Evolutionary conservation across 106 monocot genomes (phyloP).

Genomic region (Acorus gramineus): DNA sequence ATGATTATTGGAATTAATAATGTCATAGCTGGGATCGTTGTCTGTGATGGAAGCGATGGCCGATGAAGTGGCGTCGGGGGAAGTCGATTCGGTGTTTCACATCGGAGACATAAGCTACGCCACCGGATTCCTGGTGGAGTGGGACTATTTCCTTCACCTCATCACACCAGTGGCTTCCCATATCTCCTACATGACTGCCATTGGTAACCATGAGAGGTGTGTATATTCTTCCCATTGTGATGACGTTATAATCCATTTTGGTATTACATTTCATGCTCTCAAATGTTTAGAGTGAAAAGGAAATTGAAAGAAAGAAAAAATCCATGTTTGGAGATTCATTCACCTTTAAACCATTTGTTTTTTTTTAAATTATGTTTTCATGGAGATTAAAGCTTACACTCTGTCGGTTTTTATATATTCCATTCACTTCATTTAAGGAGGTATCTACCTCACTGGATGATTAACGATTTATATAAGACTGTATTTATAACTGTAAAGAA

Average conservation of each 20-base stretch:
- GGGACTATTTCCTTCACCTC: constrained; percentile 16
- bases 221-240: not conserved
- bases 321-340: no score
- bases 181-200: constrained; percentile 15
- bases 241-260: not conserved
- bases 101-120: constrained; percentile 17
- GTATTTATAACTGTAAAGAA: no score
- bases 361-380: no score
- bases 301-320: no score
- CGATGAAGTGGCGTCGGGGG: constrained; percentile 4
- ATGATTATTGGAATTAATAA: not conserved
- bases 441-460: no score
- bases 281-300: no score
- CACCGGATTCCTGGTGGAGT: constrained; percentile 11
- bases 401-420: no score
- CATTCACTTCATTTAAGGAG: no score
- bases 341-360: no score
- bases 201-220: constrained; percentile 17
- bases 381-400: no score
- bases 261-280: no score
- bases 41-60: constrained; percentile 7
- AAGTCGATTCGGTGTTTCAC: constrained; percentile 10
- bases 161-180: constrained; percentile 16
- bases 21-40: constrained; percentile 47
- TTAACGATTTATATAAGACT: no score